Evolutionary conservation across 768 basidiomycete genomes (phyloP).

Genomic region (Lactarius indigo): DNA sequence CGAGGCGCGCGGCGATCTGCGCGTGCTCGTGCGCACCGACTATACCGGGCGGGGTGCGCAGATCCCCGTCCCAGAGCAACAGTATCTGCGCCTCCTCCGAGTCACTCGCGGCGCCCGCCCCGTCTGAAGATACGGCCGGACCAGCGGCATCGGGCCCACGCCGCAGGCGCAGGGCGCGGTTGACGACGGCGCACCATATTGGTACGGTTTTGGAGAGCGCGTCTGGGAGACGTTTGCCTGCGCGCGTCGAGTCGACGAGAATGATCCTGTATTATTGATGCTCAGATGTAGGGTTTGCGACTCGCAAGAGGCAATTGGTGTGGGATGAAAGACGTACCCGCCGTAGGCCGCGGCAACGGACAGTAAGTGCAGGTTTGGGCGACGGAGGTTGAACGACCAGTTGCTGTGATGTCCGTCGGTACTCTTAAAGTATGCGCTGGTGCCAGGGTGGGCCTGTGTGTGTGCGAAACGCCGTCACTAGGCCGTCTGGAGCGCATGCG

Average conservation of each 20-base stretch:
- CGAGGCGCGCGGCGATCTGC: constrained; percentile 67
- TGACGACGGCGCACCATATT: constrained; percentile 91
- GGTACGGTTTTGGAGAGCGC: constrained; percentile 88
- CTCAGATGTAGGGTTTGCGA: neutral
- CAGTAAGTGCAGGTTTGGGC: constrained; percentile 81
- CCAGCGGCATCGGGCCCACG: constrained; percentile 8
- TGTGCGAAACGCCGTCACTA: constrained; percentile 24
- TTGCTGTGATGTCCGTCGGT: constrained; percentile 84
- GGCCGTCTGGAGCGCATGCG: neutral
- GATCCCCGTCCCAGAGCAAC: constrained; percentile 21
- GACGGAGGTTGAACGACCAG: constrained; percentile 80
- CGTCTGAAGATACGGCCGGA: too few relatives aligned
- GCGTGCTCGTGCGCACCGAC: constrained; percentile 74
- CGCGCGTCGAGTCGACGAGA: constrained; percentile 87
- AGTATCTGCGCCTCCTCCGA: constrained; percentile 45
- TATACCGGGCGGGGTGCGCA: constrained; percentile 68
- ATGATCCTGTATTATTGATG: constrained; percentile 51
- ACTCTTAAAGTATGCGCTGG: constrained; percentile 84
- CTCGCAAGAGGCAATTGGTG: neutral
- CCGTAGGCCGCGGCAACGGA: constrained; percentile 47
- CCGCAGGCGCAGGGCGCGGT: constrained; percentile 49
- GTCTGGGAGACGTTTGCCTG: constrained; percentile 93
- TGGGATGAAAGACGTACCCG: constrained; percentile 48
- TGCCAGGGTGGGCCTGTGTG: constrained; percentile 27
- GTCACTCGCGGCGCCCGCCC: constrained; percentile 12